Base-by-base conservation (phyloP, 2,329 filamentous ascomycete species). In the Cercospora sp. region DNA sequence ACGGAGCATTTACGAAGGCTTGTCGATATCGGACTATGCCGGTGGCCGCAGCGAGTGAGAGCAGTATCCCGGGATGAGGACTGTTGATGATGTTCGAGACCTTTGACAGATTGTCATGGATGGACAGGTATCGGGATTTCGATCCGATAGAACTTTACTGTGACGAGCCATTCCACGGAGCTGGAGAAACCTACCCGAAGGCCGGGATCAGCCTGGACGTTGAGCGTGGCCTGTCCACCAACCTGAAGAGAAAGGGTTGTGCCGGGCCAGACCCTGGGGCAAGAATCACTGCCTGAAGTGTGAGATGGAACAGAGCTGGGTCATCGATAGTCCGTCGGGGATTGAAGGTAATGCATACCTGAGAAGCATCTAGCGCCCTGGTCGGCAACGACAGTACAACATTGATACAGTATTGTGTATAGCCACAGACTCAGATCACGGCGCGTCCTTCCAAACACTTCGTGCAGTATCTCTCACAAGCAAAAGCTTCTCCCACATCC, bases 401-500 rank as follows among this genome's bases (percentile, higher is more conserved):
- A 2, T 33, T 18, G 8, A 18, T 20, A 18, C 23, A 33, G 26
- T 28, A 12, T 20, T 18, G 13, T n/a, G n/a, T n/a, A 42, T 5
- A 58, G 55, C 16, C 28, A 23, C 30, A 16, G 16, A 16, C 16
- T 36, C 16, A 5, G 31, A 18, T 59, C n/a, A 65, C 5, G 23
- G 26, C 16, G 30, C 26, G 18, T 71, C 66, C 16, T 45, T 26
- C 75, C 75, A 76, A 23, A 76, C 69, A 59, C 72, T 67, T 31
- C 69, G 70, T 16, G 74, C 75, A 9, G 72, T 70, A 68, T 73
- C 66, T 53, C 70, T 68, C 33, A 76, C 72, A 53, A 77, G 66
- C 48, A 65, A 64, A n/a, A 77, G 66, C 68, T 76, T 76, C 66
- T 72, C 70, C 69, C 75, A 77, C 74, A 76, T 76, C 64, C 68